phyloP scores from a whole-genome alignment of 2,329 filamentous ascomycete genomes.

The Cladosporium austrohemisphaericum region DNA sequence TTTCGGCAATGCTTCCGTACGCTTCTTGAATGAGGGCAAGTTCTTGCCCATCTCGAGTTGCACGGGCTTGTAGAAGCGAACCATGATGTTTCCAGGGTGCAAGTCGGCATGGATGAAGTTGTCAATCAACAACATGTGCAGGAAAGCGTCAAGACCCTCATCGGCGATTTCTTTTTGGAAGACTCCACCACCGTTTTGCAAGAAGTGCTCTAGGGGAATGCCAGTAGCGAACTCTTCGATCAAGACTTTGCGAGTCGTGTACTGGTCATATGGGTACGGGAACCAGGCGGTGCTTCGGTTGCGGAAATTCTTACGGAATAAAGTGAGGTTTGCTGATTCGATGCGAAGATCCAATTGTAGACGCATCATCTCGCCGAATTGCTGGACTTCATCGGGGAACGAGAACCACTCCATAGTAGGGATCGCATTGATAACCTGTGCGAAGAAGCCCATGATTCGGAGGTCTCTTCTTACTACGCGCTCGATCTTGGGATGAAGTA shows the following conservation, averaged over 20 bases:
- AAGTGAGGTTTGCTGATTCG: constrained; percentile 82
- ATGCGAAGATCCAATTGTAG: constrained; percentile 94
- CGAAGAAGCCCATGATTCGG: constrained; percentile 91
- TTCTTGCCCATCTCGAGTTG: constrained; percentile 57
- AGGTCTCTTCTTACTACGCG: constrained; percentile 85
- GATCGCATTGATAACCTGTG: constrained; percentile 74
- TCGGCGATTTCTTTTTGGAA: constrained; percentile 94
- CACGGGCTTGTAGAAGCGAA: constrained; percentile 87
- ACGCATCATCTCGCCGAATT: constrained; percentile 98
- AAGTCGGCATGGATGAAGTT: constrained; percentile 97
- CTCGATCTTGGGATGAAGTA: constrained; percentile 88
- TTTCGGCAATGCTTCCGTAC: constrained; percentile 34
- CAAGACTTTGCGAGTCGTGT: constrained; percentile 85
- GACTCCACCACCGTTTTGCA: constrained; percentile 85
- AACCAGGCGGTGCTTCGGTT: constrained; percentile 92
- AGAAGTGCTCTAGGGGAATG: constrained; percentile 83
- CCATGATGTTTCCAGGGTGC: constrained; percentile 98
- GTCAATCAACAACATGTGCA: constrained; percentile 94
- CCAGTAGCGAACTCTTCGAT: constrained; percentile 96
- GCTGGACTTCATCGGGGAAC: constrained; percentile 84
- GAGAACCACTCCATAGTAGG: constrained; percentile 98
- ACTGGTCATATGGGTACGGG: constrained; percentile 87
- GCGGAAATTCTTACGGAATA: constrained; percentile 87
- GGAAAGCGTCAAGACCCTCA: constrained; percentile 90
- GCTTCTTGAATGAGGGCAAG: constrained; percentile 19